A percentile compares a stretch with the other conserved stretches of the same genome.
These are phyloP conservation scores for Colletotrichum orchidophilum DNA, from an alignment of 2,329 filamentous ascomycete genomes.

Conservation along the genomic window DNA sequence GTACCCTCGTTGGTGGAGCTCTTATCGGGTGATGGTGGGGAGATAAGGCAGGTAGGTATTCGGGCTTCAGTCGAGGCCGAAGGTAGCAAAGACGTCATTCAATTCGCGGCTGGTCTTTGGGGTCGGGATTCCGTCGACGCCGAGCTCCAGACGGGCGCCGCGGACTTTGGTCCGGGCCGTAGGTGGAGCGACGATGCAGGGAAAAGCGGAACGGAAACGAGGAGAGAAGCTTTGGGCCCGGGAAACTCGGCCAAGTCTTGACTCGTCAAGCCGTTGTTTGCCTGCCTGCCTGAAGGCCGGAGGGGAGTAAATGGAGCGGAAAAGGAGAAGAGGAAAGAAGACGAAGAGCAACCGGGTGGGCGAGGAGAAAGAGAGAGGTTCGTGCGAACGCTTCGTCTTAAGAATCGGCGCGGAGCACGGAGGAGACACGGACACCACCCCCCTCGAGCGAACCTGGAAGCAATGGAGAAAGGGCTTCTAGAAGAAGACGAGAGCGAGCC, in stretches of 20 bases:
- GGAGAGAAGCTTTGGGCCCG: background rate
- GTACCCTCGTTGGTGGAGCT: background rate
- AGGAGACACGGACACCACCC: background rate
- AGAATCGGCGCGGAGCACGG: slow-evolving; percentile 1
- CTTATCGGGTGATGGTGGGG: slow-evolving; percentile 28
- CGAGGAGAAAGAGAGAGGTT: background rate
- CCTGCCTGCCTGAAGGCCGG: background rate
- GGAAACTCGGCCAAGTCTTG: no score
- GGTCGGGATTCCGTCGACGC: slow-evolving; percentile 5
- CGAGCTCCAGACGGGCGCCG: slow-evolving; percentile 1
- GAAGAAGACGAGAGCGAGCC: background rate
- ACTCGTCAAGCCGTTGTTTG: background rate
- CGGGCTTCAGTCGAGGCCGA: background rate
- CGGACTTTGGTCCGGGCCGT: background rate
- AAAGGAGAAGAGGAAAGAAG: background rate
- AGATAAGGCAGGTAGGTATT: background rate
- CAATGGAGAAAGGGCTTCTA: slow-evolving; percentile 3
- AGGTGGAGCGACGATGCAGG: background rate
- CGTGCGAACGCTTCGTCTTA: slow-evolving; percentile 19
- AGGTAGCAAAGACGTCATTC: slow-evolving; percentile 23
- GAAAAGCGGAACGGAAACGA: background rate
- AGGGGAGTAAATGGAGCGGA: background rate
- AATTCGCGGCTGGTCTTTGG: background rate
- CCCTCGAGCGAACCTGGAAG: background rate
- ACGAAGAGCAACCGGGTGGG: background rate